Percentiles rank a stretch among this genome's conserved stretches.
Evolutionary conservation across 2,329 filamentous ascomycete genomes (phyloP).

Genomic region (Ascochyta viciae-villosae): DNA sequence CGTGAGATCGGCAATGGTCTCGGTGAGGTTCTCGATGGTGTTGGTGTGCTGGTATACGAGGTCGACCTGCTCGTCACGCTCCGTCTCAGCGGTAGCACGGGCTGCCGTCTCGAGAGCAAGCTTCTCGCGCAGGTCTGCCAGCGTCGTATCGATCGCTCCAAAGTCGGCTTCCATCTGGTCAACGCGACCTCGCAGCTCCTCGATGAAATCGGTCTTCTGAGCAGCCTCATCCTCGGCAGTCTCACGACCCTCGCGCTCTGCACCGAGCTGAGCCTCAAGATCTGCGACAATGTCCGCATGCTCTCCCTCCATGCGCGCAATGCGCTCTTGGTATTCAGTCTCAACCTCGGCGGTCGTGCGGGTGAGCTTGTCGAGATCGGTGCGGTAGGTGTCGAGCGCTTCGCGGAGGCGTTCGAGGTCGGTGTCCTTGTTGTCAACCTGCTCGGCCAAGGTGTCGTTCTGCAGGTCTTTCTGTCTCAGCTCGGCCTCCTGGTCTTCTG

Average conservation of each 20-base stretch:
- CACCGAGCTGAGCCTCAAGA: slow-evolving; percentile 47
- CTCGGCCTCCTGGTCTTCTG: slow-evolving; percentile 46
- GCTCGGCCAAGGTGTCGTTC: slow-evolving; percentile 37
- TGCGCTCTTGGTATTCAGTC: slow-evolving; percentile 44
- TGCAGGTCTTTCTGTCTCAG: slow-evolving; percentile 38
- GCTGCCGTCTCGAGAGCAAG: slow-evolving; percentile 42
- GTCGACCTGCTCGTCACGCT: slow-evolving; percentile 48
- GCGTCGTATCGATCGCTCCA: slow-evolving; percentile 38
- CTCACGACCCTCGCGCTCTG: slow-evolving; percentile 47
- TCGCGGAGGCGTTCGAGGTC: slow-evolving; percentile 47
- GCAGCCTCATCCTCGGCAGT: slow-evolving; percentile 49
- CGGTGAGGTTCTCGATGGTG: slow-evolving; percentile 40
- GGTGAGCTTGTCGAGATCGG: slow-evolving; percentile 49
- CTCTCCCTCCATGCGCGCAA: slow-evolving; percentile 50
- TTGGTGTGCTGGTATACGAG: slow-evolving; percentile 46
- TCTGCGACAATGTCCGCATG: slow-evolving; percentile 46
- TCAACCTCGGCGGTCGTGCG: slow-evolving; percentile 51
- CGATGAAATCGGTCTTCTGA: slow-evolving; percentile 50
- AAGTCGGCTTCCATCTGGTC: slow-evolving; percentile 48
- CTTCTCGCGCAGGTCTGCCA: slow-evolving; percentile 44
- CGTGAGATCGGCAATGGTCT: slow-evolving; percentile 49
- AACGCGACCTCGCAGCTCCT: slow-evolving; percentile 49
- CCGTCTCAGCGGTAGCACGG: slow-evolving; percentile 46
- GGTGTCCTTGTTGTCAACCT: slow-evolving; percentile 45
- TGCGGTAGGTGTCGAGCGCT: slow-evolving; percentile 50